Evolutionary conservation across 768 basidiomycete species (phyloP).

Genomic region (Omphalotus guepiniiformis): DNA sequence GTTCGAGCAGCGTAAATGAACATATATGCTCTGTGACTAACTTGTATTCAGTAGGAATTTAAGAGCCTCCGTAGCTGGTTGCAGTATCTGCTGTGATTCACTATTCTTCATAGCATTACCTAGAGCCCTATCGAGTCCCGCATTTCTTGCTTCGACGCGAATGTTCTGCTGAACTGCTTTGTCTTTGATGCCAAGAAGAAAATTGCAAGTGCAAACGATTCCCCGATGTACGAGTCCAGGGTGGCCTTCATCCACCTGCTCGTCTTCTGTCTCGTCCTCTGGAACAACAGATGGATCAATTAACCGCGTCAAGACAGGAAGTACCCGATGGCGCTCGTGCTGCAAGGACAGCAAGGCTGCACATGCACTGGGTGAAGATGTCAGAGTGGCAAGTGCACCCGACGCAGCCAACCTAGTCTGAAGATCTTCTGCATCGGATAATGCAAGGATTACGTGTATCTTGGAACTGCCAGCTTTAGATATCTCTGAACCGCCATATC

Average conservation of each 20-base stretch:
- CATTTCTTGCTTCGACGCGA: constrained; percentile 45
- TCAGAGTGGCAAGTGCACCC: constrained; percentile 83
- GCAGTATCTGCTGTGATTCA: constrained; percentile 35
- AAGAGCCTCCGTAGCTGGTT: constrained; percentile 48
- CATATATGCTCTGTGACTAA: not conserved
- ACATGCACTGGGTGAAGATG: constrained; percentile 58
- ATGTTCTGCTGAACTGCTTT: constrained; percentile 35
- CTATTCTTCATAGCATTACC: constrained; percentile 42
- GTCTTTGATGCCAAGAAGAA: constrained; percentile 40
- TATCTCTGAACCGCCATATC: constrained; percentile 55
- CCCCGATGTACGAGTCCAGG: constrained; percentile 75
- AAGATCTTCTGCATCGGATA: constrained; percentile 83
- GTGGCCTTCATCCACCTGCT: constrained; percentile 30
- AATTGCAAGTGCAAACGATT: constrained; percentile 72
- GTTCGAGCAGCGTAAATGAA: not conserved
- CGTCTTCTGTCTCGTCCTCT: constrained; percentile 34
- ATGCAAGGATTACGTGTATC: constrained; percentile 76
- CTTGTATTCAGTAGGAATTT: constrained; percentile 24
- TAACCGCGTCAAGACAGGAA: constrained; percentile 64
- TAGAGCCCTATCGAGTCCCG: constrained; percentile 53
- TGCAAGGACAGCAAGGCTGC: constrained; percentile 59
- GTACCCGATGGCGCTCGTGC: constrained; percentile 54
- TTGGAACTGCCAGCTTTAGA: constrained; percentile 48
- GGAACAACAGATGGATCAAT: constrained; percentile 51
- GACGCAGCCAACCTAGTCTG: constrained; percentile 87